Conservation (phyloP, 805 yeast species). For the Schwanniomyces yamadae region DNA sequence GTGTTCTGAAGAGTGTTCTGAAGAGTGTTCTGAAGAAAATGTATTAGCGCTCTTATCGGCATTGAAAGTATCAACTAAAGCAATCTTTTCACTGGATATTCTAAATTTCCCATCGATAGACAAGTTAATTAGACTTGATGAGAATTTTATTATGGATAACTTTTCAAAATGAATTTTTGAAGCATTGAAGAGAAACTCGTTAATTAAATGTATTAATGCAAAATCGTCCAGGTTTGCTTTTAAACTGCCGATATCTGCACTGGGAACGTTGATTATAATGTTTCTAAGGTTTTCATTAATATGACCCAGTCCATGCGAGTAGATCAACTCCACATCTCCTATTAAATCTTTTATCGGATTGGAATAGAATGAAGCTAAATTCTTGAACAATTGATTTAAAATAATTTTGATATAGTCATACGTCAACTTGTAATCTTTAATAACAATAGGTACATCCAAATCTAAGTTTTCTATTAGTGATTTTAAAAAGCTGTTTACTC, state of each 20-base stretch:
- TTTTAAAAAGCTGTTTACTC: conserved; percentile 3
- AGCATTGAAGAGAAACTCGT: conserved; percentile 16
- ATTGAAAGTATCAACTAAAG: conserved; percentile 1
- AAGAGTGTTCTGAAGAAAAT: not conserved
- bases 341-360: conserved; percentile 2
- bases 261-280: conserved; percentile 22
- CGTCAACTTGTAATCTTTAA: conserved; percentile 7
- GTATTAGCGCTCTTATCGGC: not conserved
- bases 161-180: conserved; percentile 22
- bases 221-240: conserved; percentile 1
- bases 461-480: conserved; percentile 7
- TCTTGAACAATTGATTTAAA: conserved; percentile 5
- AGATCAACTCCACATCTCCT: conserved; percentile 10
- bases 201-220: conserved; percentile 14
- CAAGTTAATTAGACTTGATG: conserved; percentile 17
- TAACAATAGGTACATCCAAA: conserved; percentile 8
- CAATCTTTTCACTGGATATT: conserved; percentile 10
- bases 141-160: conserved; percentile 18
- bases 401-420: conserved; percentile 8
- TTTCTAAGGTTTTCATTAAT: conserved; percentile 18
- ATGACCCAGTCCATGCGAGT: not conserved
- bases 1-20: not conserved
- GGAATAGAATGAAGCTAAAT: not conserved
- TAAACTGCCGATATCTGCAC: conserved; percentile 13
- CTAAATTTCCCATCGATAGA: conserved; percentile 24